Conservation (phyloP, 1,284 basidiomycete species). For the Meripilus lineatus region DNA sequence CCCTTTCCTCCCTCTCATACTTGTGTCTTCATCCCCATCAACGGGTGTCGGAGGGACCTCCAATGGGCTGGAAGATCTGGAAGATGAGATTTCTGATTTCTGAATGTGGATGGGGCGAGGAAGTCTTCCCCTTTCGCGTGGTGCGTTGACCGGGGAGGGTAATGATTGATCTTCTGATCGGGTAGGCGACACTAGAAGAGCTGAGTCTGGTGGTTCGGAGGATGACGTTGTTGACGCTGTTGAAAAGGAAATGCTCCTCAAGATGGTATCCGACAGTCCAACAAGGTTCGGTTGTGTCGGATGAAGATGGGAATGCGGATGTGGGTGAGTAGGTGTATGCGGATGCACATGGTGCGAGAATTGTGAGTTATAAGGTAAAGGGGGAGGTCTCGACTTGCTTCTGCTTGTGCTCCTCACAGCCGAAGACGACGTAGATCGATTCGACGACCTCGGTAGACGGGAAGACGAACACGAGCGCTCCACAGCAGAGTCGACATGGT, state of each 20-base stretch:
- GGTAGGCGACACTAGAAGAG: constrained; percentile 6
- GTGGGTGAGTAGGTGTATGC: constrained; percentile 12
- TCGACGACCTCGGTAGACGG: constrained; percentile 16
- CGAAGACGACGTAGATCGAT: constrained; percentile 21
- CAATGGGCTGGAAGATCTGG: constrained; percentile 23
- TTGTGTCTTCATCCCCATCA: constrained; percentile 13
- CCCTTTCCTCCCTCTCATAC: constrained; percentile 14
- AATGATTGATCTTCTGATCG: not conserved
- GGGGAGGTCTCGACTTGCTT: constrained; percentile 20
- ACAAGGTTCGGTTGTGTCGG: constrained; percentile 19
- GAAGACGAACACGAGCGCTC: constrained; percentile 13
- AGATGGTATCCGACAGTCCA: constrained; percentile 20
- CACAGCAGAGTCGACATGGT: constrained; percentile 9
- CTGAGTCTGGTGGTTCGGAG: constrained; percentile 21
- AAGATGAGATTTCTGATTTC: constrained; percentile 12
- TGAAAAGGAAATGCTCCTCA: constrained; percentile 22
- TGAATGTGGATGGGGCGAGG: constrained; percentile 5
- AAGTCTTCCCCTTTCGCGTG: constrained; percentile 16
- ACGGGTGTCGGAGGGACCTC: constrained; percentile 18
- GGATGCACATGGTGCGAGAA: constrained; percentile 15
- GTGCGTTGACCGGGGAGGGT: constrained; percentile 2
- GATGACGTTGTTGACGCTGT: too few species aligned
- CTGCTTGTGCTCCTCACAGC: constrained; percentile 21
- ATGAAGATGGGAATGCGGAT: constrained; percentile 11
- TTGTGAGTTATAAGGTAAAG: constrained; percentile 9